Evolutionary conservation across 805 yeast genomes (phyloP).

Genomic region (Saccharomycopsis sp.): DNA sequence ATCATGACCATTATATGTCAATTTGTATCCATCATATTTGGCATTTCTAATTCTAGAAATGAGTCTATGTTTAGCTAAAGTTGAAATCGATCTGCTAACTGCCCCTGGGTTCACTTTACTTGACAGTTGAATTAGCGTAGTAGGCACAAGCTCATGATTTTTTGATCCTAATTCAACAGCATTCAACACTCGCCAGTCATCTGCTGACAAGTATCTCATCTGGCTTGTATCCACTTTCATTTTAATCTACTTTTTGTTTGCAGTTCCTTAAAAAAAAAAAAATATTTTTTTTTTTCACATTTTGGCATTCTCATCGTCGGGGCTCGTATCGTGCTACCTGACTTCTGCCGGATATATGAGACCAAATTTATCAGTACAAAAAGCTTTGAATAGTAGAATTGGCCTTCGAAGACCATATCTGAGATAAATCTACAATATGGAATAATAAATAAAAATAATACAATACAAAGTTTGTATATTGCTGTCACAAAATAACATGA

Average conservation of each 20-base stretch:
- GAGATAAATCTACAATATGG: not conserved
- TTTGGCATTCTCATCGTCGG: not conserved
- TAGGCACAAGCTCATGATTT: conserved; percentile 94
- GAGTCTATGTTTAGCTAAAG: conserved; percentile 78
- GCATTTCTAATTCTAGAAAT: conserved; percentile 80
- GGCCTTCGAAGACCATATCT: not conserved
- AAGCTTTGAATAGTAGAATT: not conserved
- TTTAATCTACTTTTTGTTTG: conserved; percentile 12
- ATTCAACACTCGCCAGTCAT: conserved; percentile 82
- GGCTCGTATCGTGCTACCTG: no score
- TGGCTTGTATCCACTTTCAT: conserved; percentile 93
- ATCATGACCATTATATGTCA: conserved; percentile 87
- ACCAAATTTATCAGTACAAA: not conserved
- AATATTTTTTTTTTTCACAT: conserved; percentile 1
- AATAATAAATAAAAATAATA: no score
- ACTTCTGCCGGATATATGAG: not conserved
- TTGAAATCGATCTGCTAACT: conserved; percentile 72
- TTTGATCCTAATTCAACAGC: conserved; percentile 89
- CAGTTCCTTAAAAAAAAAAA: not conserved
- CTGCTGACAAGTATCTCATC: conserved; percentile 87
- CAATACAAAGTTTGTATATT: no score
- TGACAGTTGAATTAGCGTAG: conserved; percentile 68
- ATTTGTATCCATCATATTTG: conserved; percentile 87
- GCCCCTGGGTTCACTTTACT: conserved; percentile 74
- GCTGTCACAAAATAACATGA: no score